These are phyloP conservation scores for Hypoxylon fuscum DNA, from an alignment of 495 filamentous ascomycete species.

Conservation along the genomic window DNA sequence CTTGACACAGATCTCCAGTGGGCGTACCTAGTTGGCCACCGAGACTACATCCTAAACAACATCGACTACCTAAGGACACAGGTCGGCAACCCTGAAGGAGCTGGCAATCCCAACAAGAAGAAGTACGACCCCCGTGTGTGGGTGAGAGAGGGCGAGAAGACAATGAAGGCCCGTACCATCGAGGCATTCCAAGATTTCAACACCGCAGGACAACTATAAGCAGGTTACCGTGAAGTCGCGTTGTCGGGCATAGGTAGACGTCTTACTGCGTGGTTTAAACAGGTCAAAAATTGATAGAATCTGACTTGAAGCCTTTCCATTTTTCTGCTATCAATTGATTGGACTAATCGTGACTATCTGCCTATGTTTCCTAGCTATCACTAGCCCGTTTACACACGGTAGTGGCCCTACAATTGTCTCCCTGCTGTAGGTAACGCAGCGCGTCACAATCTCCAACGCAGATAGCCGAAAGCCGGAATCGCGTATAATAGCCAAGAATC, in stretches of 20 bases:
- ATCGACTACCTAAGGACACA: constrained; percentile 88
- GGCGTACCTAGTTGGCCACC: constrained; percentile 88
- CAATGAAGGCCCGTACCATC: constrained; percentile 83
- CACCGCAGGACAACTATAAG: constrained; percentile 84
- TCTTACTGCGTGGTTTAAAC: constrained; percentile 14
- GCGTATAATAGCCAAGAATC: constrained; percentile 27
- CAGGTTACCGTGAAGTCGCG: background rate
- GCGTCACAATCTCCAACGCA: constrained; percentile 12
- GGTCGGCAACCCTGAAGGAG: constrained; percentile 95
- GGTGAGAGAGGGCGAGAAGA: constrained; percentile 97
- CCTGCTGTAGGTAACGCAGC: constrained; percentile 4
- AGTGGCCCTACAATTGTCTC: background rate
- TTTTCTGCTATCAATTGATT: background rate
- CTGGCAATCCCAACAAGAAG: constrained; percentile 99
- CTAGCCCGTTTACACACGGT: background rate
- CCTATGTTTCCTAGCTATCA: background rate
- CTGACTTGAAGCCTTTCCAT: background rate
- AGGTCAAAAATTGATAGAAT: constrained; percentile 13
- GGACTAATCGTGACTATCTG: background rate
- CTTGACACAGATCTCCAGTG: constrained; percentile 90
- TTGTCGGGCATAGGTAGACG: constrained; percentile 10
- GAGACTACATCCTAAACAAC: constrained; percentile 92
- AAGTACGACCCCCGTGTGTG: constrained; percentile 84
- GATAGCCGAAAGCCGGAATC: constrained; percentile 36
- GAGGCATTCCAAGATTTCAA: constrained; percentile 92